A percentile compares a stretch with the other conserved stretches of the same genome.
Evolutionary conservation across 2,329 filamentous ascomycete genomes (phyloP).

Genomic region (Beauveria scarabaeidicola): DNA sequence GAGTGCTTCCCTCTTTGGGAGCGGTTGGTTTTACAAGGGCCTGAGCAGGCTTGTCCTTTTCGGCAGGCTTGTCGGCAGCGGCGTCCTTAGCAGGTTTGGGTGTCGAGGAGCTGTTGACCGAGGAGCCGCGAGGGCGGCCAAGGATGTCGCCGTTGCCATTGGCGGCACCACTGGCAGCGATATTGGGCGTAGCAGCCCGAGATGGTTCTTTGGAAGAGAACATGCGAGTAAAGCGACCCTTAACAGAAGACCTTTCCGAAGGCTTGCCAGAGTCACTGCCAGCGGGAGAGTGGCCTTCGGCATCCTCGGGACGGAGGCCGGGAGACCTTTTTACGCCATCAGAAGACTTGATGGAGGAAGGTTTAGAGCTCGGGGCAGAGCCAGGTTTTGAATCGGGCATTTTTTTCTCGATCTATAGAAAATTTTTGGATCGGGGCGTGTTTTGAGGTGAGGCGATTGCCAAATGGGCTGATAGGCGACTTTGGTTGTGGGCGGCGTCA

Average conservation of each 20-base stretch:
- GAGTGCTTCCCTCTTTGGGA: conserved; percentile 32
- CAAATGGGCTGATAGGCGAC: not conserved
- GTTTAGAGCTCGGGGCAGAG: conserved; percentile 38
- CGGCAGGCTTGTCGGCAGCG: conserved; percentile 19
- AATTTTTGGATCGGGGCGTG: not conserved
- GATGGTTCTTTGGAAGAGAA: conserved; percentile 50
- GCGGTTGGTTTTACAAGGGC: conserved; percentile 20
- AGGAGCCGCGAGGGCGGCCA: conserved; percentile 28
- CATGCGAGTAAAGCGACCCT: conserved; percentile 57
- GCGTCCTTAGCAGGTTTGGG: conserved; percentile 35
- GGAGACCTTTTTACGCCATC: conserved; percentile 34
- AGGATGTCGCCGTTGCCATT: conserved; percentile 19
- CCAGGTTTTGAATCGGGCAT: conserved; percentile 31
- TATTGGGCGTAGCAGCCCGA: conserved; percentile 25
- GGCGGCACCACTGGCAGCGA: not conserved
- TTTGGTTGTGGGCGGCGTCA: not conserved
- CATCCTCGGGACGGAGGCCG: conserved; percentile 32
- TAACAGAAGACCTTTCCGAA: conserved; percentile 52
- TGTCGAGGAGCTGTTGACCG: conserved; percentile 28
- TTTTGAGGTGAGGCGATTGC: not conserved
- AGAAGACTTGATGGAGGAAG: conserved; percentile 42
- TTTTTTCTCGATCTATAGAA: conserved; percentile 13
- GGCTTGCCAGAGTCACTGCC: conserved; percentile 14
- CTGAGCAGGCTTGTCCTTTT: conserved; percentile 19
- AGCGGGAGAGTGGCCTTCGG: conserved; percentile 11